phyloP scores from a whole-genome alignment of 257 asterid genomes.

The Voacanga thouarsii region DNA sequence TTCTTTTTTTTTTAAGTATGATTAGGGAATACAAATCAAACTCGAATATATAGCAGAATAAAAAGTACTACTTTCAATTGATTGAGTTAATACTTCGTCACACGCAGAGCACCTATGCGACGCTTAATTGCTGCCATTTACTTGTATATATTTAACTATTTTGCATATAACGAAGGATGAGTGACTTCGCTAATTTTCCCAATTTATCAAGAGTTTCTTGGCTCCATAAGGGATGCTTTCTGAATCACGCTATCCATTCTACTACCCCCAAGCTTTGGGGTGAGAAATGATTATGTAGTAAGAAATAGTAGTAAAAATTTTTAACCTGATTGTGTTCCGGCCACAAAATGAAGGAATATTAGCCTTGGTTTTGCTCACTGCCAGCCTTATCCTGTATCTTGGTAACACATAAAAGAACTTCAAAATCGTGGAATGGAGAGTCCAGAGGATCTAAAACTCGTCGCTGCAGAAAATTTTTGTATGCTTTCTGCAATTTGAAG shows the following conservation, averaged over 20 bases:
- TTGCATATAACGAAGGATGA: background rate
- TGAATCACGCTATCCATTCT: background rate
- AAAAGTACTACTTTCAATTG: too few species aligned
- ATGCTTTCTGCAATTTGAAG: background rate
- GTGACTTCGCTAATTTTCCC: background rate
- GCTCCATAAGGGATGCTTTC: background rate
- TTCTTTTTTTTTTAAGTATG: too few species aligned
- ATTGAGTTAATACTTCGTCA: too few species aligned
- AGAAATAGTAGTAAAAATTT: background rate
- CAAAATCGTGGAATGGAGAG: background rate
- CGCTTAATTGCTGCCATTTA: too few species aligned
- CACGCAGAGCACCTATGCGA: too few species aligned
- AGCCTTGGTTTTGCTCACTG: background rate
- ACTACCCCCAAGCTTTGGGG: background rate
- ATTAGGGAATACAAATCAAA: too few species aligned
- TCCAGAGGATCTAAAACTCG: background rate
- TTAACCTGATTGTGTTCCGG: background rate
- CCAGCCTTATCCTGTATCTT: background rate
- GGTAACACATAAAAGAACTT: background rate
- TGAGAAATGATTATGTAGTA: background rate
- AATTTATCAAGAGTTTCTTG: background rate
- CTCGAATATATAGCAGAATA: too few species aligned
- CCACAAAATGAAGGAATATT: background rate
- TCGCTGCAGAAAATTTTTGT: background rate
- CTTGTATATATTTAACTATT: too few species aligned